Percentiles rank a stretch among this genome's conserved stretches.
These are phyloP conservation scores for Letharia columbiana DNA, from an alignment of 495 filamentous ascomycete genomes.

Conservation along the genomic window DNA sequence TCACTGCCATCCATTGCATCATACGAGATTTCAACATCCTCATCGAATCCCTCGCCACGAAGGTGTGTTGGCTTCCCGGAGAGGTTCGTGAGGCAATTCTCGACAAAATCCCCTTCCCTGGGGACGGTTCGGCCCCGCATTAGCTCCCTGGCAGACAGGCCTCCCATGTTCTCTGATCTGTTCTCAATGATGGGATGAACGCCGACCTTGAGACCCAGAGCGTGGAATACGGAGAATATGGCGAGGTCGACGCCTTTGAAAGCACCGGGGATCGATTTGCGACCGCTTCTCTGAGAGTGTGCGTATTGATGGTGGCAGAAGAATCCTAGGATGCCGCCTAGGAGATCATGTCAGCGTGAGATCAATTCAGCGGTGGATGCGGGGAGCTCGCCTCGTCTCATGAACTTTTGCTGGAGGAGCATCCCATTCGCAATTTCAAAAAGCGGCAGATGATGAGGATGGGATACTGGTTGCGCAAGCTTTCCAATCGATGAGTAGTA, in stretches of 20 bases:
- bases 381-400: background rate
- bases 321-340: constrained; percentile 27
- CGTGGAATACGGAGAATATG: constrained; percentile 14
- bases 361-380: background rate
- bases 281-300: constrained; percentile 19
- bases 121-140: background rate
- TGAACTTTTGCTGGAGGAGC: background rate
- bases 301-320: constrained; percentile 34
- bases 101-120: background rate
- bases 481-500: background rate
- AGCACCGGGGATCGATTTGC: constrained; percentile 18
- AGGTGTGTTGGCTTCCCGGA: background rate
- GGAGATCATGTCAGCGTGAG: background rate
- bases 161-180: background rate
- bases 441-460: background rate
- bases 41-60: background rate
- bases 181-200: background rate
- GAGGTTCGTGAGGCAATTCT: background rate
- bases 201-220: constrained; percentile 4
- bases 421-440: background rate
- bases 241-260: constrained; percentile 28
- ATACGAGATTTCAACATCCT: background rate
- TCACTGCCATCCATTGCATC: background rate
- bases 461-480: background rate
- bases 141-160: background rate